Evolutionary conservation across 2,329 filamentous ascomycete species (phyloP).

Genomic region (Trichophaea hybrida): DNA sequence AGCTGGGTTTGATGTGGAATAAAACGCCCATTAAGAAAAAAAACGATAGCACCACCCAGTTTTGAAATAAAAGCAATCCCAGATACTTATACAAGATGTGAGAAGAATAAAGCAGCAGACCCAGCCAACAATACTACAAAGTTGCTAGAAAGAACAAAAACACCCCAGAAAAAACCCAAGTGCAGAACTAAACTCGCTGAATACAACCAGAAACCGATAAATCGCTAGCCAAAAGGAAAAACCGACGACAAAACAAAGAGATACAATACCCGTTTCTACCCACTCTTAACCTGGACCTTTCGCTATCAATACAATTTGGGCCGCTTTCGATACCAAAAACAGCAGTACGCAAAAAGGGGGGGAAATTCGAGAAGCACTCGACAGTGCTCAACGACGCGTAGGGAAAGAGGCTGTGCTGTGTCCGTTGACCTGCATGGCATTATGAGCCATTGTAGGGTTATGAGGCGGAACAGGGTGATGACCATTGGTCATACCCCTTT

Average conservation of each 20-base stretch:
- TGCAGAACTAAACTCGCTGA: too few relatives aligned
- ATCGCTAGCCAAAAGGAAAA: background rate
- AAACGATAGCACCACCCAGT: too few relatives aligned
- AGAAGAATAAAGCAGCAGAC: background rate
- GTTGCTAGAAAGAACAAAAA: background rate
- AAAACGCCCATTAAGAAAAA: too few relatives aligned
- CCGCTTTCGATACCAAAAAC: background rate
- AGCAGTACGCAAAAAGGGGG: background rate
- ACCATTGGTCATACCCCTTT: background rate
- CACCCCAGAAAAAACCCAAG: background rate
- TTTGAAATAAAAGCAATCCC: too few relatives aligned
- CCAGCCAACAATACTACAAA: background rate
- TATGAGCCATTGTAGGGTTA: background rate
- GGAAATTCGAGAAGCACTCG: background rate
- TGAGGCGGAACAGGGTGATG: background rate
- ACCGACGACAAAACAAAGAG: background rate
- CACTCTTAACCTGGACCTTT: too few relatives aligned
- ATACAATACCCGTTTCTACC: too few relatives aligned
- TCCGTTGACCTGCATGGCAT: background rate
- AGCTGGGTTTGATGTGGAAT: too few relatives aligned
- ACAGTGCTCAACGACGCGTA: background rate
- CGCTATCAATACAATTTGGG: too few relatives aligned
- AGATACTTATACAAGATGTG: background rate
- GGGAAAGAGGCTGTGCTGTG: background rate
- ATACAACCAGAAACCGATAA: background rate